Evolutionary conservation across 1,284 basidiomycete genomes (phyloP), one percentile per base, ranked within the genome.

Genomic region (Cryptococcus sp.): DNA sequence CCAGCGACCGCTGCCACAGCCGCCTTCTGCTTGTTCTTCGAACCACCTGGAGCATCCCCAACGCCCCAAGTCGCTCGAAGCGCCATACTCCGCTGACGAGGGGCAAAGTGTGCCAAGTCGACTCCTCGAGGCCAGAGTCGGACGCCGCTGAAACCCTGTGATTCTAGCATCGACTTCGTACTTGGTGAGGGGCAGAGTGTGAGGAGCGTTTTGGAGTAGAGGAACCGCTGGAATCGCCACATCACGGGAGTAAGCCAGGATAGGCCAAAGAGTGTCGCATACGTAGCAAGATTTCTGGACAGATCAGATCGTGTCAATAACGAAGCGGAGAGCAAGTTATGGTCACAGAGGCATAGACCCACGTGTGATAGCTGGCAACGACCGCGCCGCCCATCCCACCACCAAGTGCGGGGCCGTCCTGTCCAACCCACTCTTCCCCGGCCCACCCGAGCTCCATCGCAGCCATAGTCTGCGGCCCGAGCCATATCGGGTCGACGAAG

Each of bases 401-500:
- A 17, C 76, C 75, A 1, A 76, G 60, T 11, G 73, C 73, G 0
- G 74, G 74, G 2, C 78, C 78, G 42, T 67, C 66, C 27, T 68
- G 64, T 5, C 68, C 70, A 5, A 76, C 71, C 74, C 75, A 79
- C 44, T 76, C 73, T 59, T 68, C 67, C 16, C 73, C 80, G 3
- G 74, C 79, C 78, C 77, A 80, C 19, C 80, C 80, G 3, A 77
- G 69, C 59, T 80, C 78, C 73, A 81, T 76, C 0, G 79, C 80
- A 56, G 78, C 68, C 15, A 80, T 68, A 0, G 77, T 78, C 61
- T 74, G 82, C 1, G 78, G 79, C 13, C 83, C 83, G 13, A 84
- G 78, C 83, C 83, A 85, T 57, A 85, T 84, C 0, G 84, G 82
- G 64, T 83, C 82, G 31, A 82, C 81, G 59, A 82, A 78, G 60